A percentile compares a stretch with the other conserved stretches of the same genome.
phyloP scores from a whole-genome alignment of 768 basidiomycete genomes.

The Sarcodon aspratus region DNA sequence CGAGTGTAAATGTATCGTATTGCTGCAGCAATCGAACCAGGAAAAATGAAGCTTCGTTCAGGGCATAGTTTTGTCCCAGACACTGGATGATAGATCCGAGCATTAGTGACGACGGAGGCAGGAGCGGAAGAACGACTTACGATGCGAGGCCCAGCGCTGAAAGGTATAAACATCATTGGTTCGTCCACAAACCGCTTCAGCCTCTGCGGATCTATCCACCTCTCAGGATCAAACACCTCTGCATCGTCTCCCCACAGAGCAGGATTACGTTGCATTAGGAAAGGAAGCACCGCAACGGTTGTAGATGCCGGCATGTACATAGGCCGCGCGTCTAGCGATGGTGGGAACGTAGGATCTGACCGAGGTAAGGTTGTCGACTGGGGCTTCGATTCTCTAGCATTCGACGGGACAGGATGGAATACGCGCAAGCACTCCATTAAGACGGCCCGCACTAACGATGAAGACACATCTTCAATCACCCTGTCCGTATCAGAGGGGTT shows the following conservation, averaged over 20 bases:
- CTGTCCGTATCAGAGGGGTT: constrained; percentile 6
- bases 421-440: constrained; percentile 71
- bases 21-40: constrained; percentile 56
- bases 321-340: constrained; percentile 20
- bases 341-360: constrained; percentile 35
- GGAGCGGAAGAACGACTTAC: constrained; percentile 16
- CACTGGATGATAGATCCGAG: constrained; percentile 28
- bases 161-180: constrained; percentile 63
- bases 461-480: too few species aligned
- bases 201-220: constrained; percentile 60
- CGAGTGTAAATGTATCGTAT: constrained; percentile 48
- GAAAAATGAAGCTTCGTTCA: constrained; percentile 68
- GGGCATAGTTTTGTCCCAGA: constrained; percentile 64
- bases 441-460: constrained; percentile 51
- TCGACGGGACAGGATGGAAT: constrained; percentile 72
- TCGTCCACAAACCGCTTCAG: constrained; percentile 38
- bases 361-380: constrained; percentile 38
- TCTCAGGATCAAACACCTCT: constrained; percentile 65
- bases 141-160: constrained; percentile 58
- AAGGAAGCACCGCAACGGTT: constrained; percentile 44
- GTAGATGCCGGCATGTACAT: constrained; percentile 51
- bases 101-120: neutral
- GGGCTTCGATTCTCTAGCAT: constrained; percentile 47
- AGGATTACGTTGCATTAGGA: constrained; percentile 57
- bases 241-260: constrained; percentile 69